Base-by-base conservation (phyloP, 257 asterid genomes). In the Gardenia jasminoides region DNA sequence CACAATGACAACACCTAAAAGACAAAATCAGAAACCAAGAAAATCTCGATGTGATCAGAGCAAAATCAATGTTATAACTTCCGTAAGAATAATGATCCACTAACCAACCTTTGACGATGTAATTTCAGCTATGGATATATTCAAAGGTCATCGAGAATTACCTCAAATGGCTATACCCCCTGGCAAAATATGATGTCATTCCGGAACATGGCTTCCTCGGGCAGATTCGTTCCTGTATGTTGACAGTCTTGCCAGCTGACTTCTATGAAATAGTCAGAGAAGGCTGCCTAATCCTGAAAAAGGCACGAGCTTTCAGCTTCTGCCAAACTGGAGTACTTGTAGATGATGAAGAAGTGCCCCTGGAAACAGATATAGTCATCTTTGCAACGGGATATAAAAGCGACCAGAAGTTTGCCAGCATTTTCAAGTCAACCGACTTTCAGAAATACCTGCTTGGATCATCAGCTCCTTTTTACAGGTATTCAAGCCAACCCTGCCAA, bases 381-480 rank as follows among this genome's bases (percentile, higher is more conserved):
- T 88, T 91, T 22, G 93, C 92, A 15, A 89, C 93, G 0, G 96
- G 96, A 41, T 91, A 80, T 48, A 86, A 77, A 80, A 84, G 96
- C 6, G 88, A 88, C 28, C 84, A 82, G 78, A 91, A 89, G 78
- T 46, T 91, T 19, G 76, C 88, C 3, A 82, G 80, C 30, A 80
- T 88, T 44, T 89, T 89, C 80, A 61, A 86, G 33, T 88, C 90
- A 10, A 22, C 76, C 13, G 22, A 85, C 19, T 89, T 88, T 81
- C 85, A 83, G 82, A 88, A 85, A 61, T 85, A 83, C 88, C 80
- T 91, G 7, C 77, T 56, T 41, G 89, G 86, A 56, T 84, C 87
- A 6, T 77, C 86, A n/a, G 78, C 89, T 76, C 96, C 96, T 59
- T 88, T 89, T 56, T 91, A 89, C 84, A 88, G 93, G 94, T 90